A percentile compares a stretch with the other conserved stretches of the same genome.
phyloP scores from a whole-genome alignment of 1,284 basidiomycete species.

The Heliocybe sulcata region DNA sequence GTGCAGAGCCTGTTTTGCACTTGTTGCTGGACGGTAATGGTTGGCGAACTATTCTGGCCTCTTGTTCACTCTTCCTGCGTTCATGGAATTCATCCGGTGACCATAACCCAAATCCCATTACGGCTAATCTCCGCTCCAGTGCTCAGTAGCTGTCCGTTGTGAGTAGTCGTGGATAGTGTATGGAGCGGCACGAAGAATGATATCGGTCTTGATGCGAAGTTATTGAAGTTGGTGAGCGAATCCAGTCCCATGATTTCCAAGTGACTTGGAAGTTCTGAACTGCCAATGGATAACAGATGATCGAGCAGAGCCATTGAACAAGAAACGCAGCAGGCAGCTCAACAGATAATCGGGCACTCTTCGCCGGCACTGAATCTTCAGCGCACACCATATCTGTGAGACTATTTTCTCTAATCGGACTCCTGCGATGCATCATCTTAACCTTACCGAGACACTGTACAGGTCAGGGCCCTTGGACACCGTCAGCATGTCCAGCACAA shows the following conservation, averaged over 20 bases:
- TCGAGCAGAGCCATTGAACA: constrained; percentile 1
- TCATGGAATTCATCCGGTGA: too few species aligned
- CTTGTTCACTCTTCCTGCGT: too few species aligned
- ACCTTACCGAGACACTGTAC: constrained; percentile 5
- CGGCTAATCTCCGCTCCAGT: too few species aligned
- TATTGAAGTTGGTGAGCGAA: constrained; percentile 10
- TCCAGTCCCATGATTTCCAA: too few species aligned
- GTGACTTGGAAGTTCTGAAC: background rate
- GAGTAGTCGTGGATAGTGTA: too few species aligned
- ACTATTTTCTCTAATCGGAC: background rate
- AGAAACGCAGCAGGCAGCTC: background rate
- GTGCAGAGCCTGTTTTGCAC: too few species aligned
- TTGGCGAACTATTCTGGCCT: too few species aligned
- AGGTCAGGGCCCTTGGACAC: constrained; percentile 7
- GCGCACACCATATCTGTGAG: constrained; percentile 7
- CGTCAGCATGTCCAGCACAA: constrained; percentile 9
- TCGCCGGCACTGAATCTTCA: constrained; percentile 8
- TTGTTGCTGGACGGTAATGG: too few species aligned
- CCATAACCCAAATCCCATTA: too few species aligned
- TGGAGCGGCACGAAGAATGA: too few species aligned
- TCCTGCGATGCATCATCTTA: background rate
- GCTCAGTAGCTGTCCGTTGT: too few species aligned
- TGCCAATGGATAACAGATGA: background rate
- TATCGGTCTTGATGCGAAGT: constrained; percentile 9
- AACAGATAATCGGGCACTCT: constrained; percentile 5